phyloP scores from a whole-genome alignment of 2,329 filamentous ascomycete genomes.

The Alternaria sp. region DNA sequence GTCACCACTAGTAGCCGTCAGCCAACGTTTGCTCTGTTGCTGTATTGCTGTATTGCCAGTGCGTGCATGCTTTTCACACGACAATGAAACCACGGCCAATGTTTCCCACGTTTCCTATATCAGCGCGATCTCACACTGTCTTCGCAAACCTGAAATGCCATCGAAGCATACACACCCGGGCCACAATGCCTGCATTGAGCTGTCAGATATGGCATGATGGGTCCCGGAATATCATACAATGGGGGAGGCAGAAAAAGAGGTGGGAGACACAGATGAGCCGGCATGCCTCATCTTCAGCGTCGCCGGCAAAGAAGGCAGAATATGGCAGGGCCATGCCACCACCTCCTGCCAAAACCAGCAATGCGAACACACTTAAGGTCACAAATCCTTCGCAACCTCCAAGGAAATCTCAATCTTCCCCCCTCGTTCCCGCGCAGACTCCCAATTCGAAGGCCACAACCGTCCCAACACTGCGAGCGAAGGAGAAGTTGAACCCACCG shows the following conservation, averaged over 20 bases:
- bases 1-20: constrained; percentile 16
- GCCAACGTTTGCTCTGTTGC: neutral
- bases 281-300: constrained; percentile 15
- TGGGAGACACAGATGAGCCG: neutral
- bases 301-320: constrained; percentile 11
- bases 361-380: constrained; percentile 12
- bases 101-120: constrained; percentile 11
- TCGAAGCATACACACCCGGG: constrained; percentile 12
- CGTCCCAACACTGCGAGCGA: constrained; percentile 17
- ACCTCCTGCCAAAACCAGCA: constrained; percentile 15
- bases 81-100: constrained; percentile 36
- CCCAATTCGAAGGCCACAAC: constrained; percentile 4
- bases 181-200: constrained; percentile 15
- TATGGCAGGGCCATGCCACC: constrained; percentile 12
- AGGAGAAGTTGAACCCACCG: constrained; percentile 71
- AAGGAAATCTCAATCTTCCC: neutral
- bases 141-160: constrained; percentile 18
- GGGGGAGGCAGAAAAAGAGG: neutral
- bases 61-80: neutral
- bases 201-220: constrained; percentile 16
- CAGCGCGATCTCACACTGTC: constrained; percentile 3
- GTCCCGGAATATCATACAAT: constrained; percentile 6
- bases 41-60: neutral
- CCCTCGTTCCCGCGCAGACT: constrained; percentile 5
- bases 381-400: neutral